These are phyloP conservation scores for Saccharum spontaneum DNA, from an alignment of 176 grass and related monocot genomes.

Conservation along the genomic window DNA sequence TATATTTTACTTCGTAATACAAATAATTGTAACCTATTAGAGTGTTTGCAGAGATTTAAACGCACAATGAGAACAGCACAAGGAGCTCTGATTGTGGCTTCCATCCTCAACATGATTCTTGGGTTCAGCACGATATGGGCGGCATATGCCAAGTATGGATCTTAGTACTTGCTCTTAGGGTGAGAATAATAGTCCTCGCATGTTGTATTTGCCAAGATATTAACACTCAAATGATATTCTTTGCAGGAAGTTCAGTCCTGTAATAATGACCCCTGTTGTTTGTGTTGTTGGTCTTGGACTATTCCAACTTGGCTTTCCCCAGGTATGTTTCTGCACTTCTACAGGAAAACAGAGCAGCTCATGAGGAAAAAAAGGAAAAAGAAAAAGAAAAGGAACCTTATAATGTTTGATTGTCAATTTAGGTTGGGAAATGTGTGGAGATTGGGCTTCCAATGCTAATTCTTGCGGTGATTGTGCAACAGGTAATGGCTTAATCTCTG, in stretches of 20 bases:
- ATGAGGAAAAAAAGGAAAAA: neutral
- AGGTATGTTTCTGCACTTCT: constrained; percentile 57
- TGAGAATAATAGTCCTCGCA: neutral
- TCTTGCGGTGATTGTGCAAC: constrained; percentile 70
- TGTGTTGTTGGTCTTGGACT: constrained; percentile 92
- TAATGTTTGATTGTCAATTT: constrained; percentile 34
- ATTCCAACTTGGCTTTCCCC: constrained; percentile 89
- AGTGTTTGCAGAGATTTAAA: constrained; percentile 78
- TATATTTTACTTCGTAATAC: constrained; percentile 26
- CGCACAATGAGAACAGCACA: constrained; percentile 90
- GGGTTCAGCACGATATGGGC: constrained; percentile 80
- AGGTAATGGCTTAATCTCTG: constrained; percentile 48
- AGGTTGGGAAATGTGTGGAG: constrained; percentile 99
- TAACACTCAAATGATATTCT: constrained; percentile 26
- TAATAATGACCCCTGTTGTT: constrained; percentile 84
- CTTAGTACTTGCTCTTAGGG: constrained; percentile 19
- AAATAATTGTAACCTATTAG: constrained; percentile 35
- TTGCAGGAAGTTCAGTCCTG: constrained; percentile 83
- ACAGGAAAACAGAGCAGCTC: constrained; percentile 1
- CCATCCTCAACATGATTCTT: constrained; percentile 87
- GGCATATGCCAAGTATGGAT: constrained; percentile 57
- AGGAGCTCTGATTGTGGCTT: constrained; percentile 88
- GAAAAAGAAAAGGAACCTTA: constrained; percentile 14
- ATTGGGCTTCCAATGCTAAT: constrained; percentile 95
- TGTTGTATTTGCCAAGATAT: constrained; percentile 7